Percentiles rank a stretch among this genome's conserved stretches.
phyloP scores from a whole-genome alignment of 352 stramenopile genomes.

The Phytophthora brassicae region DNA sequence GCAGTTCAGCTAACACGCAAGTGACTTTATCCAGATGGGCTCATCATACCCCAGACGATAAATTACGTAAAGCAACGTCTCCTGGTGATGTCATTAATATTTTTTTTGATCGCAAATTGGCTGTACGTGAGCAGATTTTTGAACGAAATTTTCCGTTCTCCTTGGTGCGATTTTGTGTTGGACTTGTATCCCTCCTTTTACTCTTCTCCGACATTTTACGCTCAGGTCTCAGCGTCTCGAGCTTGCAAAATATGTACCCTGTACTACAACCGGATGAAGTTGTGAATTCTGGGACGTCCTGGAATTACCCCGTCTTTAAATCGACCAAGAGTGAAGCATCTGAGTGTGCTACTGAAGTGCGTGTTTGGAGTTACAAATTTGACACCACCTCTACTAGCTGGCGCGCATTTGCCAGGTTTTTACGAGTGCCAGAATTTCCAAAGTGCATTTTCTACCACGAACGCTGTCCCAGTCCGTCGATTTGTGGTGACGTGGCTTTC shows the following conservation, averaged over 20 bases:
- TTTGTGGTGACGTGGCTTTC: conserved; percentile 27
- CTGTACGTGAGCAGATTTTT: conserved; percentile 18
- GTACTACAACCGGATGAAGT: conserved; percentile 35
- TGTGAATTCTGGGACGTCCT: conserved; percentile 27
- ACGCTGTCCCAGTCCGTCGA: neutral
- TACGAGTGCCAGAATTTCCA: conserved; percentile 16
- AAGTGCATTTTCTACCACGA: conserved; percentile 27
- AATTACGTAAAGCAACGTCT: too few relatives aligned
- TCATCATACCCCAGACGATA: too few relatives aligned
- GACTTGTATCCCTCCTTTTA: conserved; percentile 25
- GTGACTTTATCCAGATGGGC: too few relatives aligned
- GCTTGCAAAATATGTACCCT: neutral
- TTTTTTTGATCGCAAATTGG: too few relatives aligned
- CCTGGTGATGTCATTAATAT: too few relatives aligned
- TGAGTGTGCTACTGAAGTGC: neutral
- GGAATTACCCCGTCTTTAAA: conserved; percentile 35
- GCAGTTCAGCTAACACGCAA: too few relatives aligned
- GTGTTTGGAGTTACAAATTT: conserved; percentile 44
- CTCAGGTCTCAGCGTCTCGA: conserved; percentile 21
- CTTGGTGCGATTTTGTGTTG: conserved; percentile 18
- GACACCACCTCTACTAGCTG: conserved; percentile 37
- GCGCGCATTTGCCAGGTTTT: conserved; percentile 30
- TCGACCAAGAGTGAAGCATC: conserved; percentile 11
- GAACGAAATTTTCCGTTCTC: conserved; percentile 25
- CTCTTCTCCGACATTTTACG: conserved; percentile 41